A percentile compares a stretch with the other conserved stretches of the same genome.
Conservation (phyloP, 768 basidiomycete species). For the Tulasnella calospora region DNA sequence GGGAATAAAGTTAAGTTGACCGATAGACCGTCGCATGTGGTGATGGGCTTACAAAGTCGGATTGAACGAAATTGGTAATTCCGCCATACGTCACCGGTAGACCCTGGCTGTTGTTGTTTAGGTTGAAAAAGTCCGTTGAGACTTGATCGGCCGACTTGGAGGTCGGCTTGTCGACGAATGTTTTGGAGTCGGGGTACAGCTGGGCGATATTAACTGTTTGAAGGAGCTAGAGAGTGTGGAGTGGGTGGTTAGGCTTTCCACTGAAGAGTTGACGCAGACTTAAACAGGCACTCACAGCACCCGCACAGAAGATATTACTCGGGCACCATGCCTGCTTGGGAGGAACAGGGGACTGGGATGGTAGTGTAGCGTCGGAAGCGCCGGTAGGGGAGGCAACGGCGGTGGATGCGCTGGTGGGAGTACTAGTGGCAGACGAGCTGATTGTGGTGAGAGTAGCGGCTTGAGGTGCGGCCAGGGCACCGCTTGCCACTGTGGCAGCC, state of each 20-base stretch:
- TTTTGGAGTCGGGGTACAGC: constrained; percentile 76
- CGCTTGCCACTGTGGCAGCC: not conserved
- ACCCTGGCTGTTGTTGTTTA: constrained; percentile 28
- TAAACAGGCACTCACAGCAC: constrained; percentile 47
- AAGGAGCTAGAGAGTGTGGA: constrained; percentile 51
- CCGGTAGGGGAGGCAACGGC: constrained; percentile 20
- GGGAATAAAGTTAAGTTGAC: not conserved
- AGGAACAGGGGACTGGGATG: constrained; percentile 60
- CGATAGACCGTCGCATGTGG: no score
- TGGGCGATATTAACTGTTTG: constrained; percentile 81
- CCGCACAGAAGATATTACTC: constrained; percentile 74
- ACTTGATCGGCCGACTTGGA: constrained; percentile 59
- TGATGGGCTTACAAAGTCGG: constrained; percentile 52
- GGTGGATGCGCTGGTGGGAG: constrained; percentile 16
- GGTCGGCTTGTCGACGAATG: constrained; percentile 87
- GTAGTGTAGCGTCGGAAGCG: constrained; percentile 31
- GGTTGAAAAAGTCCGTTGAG: constrained; percentile 54
- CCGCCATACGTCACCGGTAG: constrained; percentile 51
- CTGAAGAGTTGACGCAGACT: no score
- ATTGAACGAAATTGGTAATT: constrained; percentile 64
- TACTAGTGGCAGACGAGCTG: no score
- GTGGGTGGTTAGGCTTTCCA: not conserved
- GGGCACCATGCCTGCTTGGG: constrained; percentile 74
- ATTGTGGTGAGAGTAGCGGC: constrained; percentile 26
- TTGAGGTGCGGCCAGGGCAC: constrained; percentile 4